Conservation (phyloP, 371 early-diverging fungal genomes). For the Mortierella sp. region DNA sequence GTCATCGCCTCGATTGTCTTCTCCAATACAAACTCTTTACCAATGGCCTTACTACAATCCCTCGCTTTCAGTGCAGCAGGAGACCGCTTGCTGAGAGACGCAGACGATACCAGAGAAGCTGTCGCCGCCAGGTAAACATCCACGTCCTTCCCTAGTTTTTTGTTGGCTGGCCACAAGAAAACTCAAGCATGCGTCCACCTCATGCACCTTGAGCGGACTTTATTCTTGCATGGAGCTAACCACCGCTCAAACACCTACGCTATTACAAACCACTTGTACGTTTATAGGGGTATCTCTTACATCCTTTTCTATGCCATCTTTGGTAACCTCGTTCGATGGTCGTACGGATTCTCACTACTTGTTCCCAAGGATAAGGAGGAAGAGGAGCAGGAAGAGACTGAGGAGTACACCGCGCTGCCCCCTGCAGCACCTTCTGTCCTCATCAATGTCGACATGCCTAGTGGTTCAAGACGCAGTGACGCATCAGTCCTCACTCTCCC, state of each 20-base stretch:
- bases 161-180: neutral
- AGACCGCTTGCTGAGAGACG: constrained; percentile 68
- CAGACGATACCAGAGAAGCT: constrained; percentile 70
- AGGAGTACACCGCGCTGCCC: constrained; percentile 2
- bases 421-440: constrained; percentile 30
- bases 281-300: constrained; percentile 77
- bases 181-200: neutral
- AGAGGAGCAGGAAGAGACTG: constrained; percentile 34
- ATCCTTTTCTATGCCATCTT: constrained; percentile 81
- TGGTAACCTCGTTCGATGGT: constrained; percentile 82
- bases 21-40: constrained; percentile 81
- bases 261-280: neutral
- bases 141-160: neutral
- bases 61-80: constrained; percentile 78
- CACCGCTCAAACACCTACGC: neutral
- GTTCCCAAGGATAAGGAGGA: constrained; percentile 43
- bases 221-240: neutral
- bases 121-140: constrained; percentile 72
- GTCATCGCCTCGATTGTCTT: constrained; percentile 78
- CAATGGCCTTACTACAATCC: constrained; percentile 79
- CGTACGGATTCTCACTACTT: constrained; percentile 78
- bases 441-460: constrained; percentile 38
- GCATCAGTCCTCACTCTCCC: constrained; percentile 15
- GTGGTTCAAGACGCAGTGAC: constrained; percentile 21
- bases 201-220: constrained; percentile 10